phyloP scores from a whole-genome alignment of 192 early-diverging fungal genomes.

The Kappamyces sp. region DNA sequence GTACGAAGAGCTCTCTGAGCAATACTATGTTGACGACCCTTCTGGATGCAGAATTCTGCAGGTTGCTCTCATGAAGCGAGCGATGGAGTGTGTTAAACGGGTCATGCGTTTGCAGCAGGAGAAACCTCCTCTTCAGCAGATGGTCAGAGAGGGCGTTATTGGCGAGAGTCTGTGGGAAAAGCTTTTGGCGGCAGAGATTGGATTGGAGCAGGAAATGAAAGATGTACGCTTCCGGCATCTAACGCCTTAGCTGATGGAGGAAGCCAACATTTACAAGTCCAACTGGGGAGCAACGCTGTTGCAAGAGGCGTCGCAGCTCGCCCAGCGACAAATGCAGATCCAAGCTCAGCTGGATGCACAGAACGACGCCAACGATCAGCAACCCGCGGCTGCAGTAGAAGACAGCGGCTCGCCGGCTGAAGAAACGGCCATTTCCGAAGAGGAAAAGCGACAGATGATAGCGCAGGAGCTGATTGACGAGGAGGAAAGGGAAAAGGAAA shows the following conservation, averaged over 20 bases:
- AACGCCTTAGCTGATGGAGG: slow-evolving; percentile 50
- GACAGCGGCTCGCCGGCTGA: neutral
- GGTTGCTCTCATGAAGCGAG: slow-evolving; percentile 73
- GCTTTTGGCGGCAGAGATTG: slow-evolving; percentile 71
- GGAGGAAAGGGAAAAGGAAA: slow-evolving; percentile 13
- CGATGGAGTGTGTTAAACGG: slow-evolving; percentile 70
- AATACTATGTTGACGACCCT: slow-evolving; percentile 36
- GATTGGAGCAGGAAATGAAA: slow-evolving; percentile 70
- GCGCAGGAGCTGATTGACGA: slow-evolving; percentile 9
- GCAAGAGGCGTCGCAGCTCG: slow-evolving; percentile 70
- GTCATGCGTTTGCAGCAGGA: slow-evolving; percentile 71
- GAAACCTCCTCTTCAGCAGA: slow-evolving; percentile 63
- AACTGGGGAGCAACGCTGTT: slow-evolving; percentile 86
- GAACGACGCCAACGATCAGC: neutral
- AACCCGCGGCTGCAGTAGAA: neutral
- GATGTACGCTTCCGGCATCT: slow-evolving; percentile 34
- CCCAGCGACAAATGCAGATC: slow-evolving; percentile 55
- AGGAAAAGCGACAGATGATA: neutral
- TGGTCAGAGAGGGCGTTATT: slow-evolving; percentile 74
- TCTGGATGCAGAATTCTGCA: slow-evolving; percentile 46
- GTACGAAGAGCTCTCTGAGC: slow-evolving; percentile 44
- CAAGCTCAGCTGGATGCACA: slow-evolving; percentile 3
- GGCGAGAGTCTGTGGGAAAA: slow-evolving; percentile 78
- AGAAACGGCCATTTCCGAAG: neutral
- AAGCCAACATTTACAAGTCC: slow-evolving; percentile 70